Evolutionary conservation across 257 asterid genomes (phyloP).

Genomic region (Parsonsia alboflavescens): DNA sequence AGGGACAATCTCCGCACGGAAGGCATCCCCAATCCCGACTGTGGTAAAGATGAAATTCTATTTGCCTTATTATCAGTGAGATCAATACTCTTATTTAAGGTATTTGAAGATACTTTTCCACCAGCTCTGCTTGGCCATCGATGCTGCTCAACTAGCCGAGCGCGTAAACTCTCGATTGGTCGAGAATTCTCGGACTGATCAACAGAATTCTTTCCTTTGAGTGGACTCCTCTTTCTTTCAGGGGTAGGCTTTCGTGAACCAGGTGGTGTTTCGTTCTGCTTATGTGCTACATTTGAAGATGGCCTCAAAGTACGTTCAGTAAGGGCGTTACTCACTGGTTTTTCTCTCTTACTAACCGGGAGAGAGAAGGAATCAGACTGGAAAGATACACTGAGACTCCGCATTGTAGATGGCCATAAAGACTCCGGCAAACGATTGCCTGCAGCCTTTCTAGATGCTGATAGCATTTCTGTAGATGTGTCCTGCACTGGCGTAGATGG

Average conservation of each 20-base stretch:
- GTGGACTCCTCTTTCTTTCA: conserved; percentile 70
- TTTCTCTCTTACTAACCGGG: conserved; percentile 57
- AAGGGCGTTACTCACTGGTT: conserved; percentile 33
- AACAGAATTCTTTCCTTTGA: conserved; percentile 49
- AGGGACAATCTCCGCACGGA: conserved; percentile 58
- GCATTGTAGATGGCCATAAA: conserved; percentile 52
- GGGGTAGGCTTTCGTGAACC: conserved; percentile 59
- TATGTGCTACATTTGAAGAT: conserved; percentile 35
- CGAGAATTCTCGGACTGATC: conserved; percentile 74
- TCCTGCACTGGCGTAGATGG: conserved; percentile 67
- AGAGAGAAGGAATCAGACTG: conserved; percentile 48
- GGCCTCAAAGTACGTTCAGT: conserved; percentile 51
- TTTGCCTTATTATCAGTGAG: conserved; percentile 45
- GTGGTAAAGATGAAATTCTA: conserved; percentile 30
- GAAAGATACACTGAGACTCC: conserved; percentile 53
- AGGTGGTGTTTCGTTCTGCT: conserved; percentile 35
- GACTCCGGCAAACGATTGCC: conserved; percentile 56
- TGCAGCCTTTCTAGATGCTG: conserved; percentile 42
- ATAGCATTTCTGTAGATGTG: conserved; percentile 31
- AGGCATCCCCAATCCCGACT: conserved; percentile 31
- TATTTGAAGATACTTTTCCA: conserved; percentile 37
- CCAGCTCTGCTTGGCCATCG: conserved; percentile 65
- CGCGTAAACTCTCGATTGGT: conserved; percentile 48
- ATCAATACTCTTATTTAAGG: conserved; percentile 42
- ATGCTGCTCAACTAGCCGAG: conserved; percentile 66